phyloP scores from a whole-genome alignment of 2,329 filamentous ascomycete species.

The Diaporthe sp. region DNA sequence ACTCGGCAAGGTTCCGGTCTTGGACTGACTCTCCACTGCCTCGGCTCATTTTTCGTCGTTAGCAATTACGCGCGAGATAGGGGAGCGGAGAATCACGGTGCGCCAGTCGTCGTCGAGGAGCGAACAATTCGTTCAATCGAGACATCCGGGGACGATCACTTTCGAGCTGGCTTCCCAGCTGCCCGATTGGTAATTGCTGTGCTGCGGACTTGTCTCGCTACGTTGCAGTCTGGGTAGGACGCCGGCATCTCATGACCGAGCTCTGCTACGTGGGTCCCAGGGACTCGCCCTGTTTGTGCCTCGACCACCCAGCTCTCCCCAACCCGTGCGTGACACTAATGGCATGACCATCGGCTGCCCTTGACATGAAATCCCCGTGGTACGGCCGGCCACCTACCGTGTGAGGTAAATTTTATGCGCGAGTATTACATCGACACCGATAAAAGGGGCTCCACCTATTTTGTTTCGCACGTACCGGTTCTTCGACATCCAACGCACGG shows the following conservation, averaged over 20 bases:
- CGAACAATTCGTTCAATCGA: not conserved
- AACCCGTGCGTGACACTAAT: slow-evolving; percentile 9
- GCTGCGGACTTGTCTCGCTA: not conserved
- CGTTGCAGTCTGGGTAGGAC: not conserved
- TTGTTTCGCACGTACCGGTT: not conserved
- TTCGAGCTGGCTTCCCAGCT: not conserved
- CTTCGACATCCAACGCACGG: not conserved
- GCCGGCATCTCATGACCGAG: not conserved
- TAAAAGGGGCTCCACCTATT: not conserved
- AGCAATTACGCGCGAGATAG: not conserved
- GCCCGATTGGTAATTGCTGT: not conserved
- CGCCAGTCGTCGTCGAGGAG: not conserved
- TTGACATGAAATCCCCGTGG: slow-evolving; percentile 2
- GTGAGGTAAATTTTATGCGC: slow-evolving; percentile 21
- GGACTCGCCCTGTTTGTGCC: slow-evolving; percentile 16
- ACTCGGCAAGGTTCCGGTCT: slow-evolving; percentile 15
- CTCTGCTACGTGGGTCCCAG: slow-evolving; percentile 21
- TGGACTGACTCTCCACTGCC: not conserved
- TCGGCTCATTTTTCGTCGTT: not conserved
- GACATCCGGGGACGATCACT: not conserved
- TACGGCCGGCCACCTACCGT: not conserved
- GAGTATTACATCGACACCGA: slow-evolving; percentile 8
- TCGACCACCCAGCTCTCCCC: not conserved
- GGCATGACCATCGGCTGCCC: slow-evolving; percentile 17
- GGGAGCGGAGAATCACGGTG: not conserved